Conservation (phyloP, 192 early-diverging fungal species). For the Dissophora globulifera region DNA sequence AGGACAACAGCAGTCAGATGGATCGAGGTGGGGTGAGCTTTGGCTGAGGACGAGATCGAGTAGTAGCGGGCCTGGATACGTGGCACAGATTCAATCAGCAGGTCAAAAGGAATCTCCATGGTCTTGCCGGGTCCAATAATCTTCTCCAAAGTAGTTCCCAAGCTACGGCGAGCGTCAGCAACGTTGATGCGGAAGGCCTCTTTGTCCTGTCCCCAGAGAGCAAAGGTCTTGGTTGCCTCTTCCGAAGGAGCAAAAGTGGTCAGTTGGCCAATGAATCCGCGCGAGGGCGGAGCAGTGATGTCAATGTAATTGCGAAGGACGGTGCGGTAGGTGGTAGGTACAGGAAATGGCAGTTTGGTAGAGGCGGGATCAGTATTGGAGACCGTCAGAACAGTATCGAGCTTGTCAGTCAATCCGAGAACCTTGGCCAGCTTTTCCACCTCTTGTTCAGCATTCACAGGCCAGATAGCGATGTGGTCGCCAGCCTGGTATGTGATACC, state of each 20-base stretch:
- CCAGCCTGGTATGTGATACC: slow-evolving; percentile 90
- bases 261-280: slow-evolving; percentile 71
- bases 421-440: slow-evolving; percentile 73
- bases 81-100: slow-evolving; percentile 84
- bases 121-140: slow-evolving; percentile 63
- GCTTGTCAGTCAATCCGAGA: slow-evolving; percentile 69
- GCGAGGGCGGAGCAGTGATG: slow-evolving; percentile 78
- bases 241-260: slow-evolving; percentile 68
- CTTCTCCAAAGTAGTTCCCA: slow-evolving; percentile 80
- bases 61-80: slow-evolving; percentile 93
- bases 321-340: slow-evolving; percentile 85
- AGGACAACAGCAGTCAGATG: slow-evolving; percentile 91
- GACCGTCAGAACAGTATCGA: slow-evolving; percentile 77
- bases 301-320: slow-evolving; percentile 94
- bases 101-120: slow-evolving; percentile 79
- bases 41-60: slow-evolving; percentile 94
- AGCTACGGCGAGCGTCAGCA: slow-evolving; percentile 69
- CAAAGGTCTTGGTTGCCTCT: slow-evolving; percentile 62
- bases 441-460: slow-evolving; percentile 84
- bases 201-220: slow-evolving; percentile 72
- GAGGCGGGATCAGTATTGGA: slow-evolving; percentile 79
- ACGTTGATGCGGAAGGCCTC: slow-evolving; percentile 72
- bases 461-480: slow-evolving; percentile 95
- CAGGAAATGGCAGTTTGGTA: slow-evolving; percentile 89
- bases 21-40: slow-evolving; percentile 77